Base-by-base conservation (phyloP, 352 stramenopile species). In the Phytophthora palmivora region DNA sequence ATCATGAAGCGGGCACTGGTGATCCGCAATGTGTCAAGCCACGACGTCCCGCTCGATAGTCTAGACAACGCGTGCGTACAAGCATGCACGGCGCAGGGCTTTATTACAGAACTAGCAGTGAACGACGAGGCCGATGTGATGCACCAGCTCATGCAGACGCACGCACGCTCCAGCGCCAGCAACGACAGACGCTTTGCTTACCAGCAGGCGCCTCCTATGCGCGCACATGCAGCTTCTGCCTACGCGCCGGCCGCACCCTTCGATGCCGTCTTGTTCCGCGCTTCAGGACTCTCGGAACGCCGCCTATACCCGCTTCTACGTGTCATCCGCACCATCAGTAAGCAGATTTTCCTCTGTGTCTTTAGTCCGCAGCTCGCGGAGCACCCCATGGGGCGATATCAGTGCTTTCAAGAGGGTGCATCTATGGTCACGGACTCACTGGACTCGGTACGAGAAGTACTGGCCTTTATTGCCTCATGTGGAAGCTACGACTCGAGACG, bases 261-360 rank as follows among this genome's bases (percentile, higher is more conserved):
- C 38, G 84, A 91, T 36, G 76, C 71, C 19, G 82, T 93, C 45
- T 41, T 92, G 0, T 81, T 92, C 51, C 84, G 84, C 43, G 79
- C 84, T 5, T 75, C 76, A 4, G 84, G 82, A 7, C 63, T 92
- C 22, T 70, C 84, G 6, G 63, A 79, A 45, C 61, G 60, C 28
- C 78, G 74, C 4, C 67, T 93, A 36, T 77, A 82, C 26, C 49
- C 79, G 6, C 50, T 92, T 22, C 47, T 95, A 36, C 82, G 84
- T 38, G 64, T 74, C 42, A 71, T 93, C 34, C 84, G 82, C 42
- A 88, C 79, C 16, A 87, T 94, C 63, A 91, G 77, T 61, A 76
- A 76, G 45, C 84, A 95, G 79, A 79, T 95, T 60, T 95, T 95
- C 45, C 56, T 95, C n/a, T 94, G 84, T 41, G 79, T 93, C 48